phyloP scores from a whole-genome alignment of 495 filamentous ascomycete species.

The Aspergillus leporis region DNA sequence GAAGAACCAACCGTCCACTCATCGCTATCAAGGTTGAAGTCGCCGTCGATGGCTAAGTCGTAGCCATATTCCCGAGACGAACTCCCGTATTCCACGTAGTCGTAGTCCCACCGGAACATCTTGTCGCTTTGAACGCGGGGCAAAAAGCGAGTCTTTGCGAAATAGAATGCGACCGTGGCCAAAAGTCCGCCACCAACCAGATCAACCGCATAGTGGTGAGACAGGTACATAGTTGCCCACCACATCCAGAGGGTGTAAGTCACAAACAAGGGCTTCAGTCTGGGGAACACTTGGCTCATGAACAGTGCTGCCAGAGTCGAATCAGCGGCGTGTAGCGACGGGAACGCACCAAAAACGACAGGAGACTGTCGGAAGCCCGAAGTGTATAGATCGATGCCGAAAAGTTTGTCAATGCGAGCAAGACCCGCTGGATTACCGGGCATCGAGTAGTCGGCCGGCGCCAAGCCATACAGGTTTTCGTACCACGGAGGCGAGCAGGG shows the following conservation, averaged over 20 bases:
- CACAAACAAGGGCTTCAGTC: conserved; percentile 71
- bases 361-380: conserved; percentile 85
- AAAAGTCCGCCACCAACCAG: conserved; percentile 82
- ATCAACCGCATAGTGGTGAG: conserved; percentile 94
- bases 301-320: conserved; percentile 90
- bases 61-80: conserved; percentile 55
- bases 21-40: conserved; percentile 62
- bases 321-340: conserved; percentile 82
- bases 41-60: conserved; percentile 55
- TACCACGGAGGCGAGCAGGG: conserved; percentile 97
- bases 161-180: conserved; percentile 76
- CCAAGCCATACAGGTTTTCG: conserved; percentile 83
- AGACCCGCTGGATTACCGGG: conserved; percentile 83
- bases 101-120: conserved; percentile 90
- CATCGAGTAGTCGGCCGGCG: conserved; percentile 90
- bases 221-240: conserved; percentile 99
- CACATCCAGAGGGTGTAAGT: conserved; percentile 87
- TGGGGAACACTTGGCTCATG: conserved; percentile 86
- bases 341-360: conserved; percentile 92
- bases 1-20: conserved; percentile 76
- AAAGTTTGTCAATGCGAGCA: conserved; percentile 81
- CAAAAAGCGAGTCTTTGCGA: conserved; percentile 75
- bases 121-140: conserved; percentile 81
- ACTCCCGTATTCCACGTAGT: conserved; percentile 83
- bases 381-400: conserved; percentile 90